A percentile compares a stretch with the other conserved stretches of the same genome.
Evolutionary conservation across 306 rosid species (phyloP).

Genomic region (Sesbania bispinosa): DNA sequence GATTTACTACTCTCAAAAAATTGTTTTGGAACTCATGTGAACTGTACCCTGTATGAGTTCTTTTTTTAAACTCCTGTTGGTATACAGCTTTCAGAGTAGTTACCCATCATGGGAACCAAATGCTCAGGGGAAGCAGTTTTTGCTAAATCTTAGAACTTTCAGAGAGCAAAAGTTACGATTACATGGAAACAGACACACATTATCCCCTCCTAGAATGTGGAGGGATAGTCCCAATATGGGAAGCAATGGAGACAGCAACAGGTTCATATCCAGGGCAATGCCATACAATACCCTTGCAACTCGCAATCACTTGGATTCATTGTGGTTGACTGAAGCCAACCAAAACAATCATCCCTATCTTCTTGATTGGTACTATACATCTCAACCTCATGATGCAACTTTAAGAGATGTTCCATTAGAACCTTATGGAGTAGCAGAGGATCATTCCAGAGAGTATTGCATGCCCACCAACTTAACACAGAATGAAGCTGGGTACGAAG

Average conservation of each 20-base stretch:
- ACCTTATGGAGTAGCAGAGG: slow-evolving; percentile 39
- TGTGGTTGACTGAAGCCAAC: slow-evolving; percentile 56
- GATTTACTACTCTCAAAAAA: not conserved
- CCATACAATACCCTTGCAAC: slow-evolving; percentile 32
- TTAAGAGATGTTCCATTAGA: slow-evolving; percentile 31
- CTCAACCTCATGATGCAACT: slow-evolving; percentile 33
- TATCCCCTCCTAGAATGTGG: slow-evolving; percentile 50
- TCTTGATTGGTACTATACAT: slow-evolving; percentile 83
- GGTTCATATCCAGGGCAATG: slow-evolving; percentile 42
- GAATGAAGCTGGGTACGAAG: slow-evolving; percentile 39
- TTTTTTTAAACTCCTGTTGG: slow-evolving; percentile 16
- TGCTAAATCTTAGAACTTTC: slow-evolving; percentile 59
- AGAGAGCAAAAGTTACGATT: slow-evolving; percentile 54
- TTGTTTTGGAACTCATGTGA: slow-evolving; percentile 3
- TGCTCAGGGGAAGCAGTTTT: slow-evolving; percentile 60
- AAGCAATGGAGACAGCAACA: slow-evolving; percentile 42
- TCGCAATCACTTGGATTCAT: slow-evolving; percentile 51
- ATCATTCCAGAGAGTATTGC: slow-evolving; percentile 43
- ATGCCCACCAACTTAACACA: slow-evolving; percentile 41
- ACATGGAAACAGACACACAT: slow-evolving; percentile 31
- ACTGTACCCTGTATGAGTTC: not conserved
- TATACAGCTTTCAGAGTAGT: slow-evolving; percentile 73
- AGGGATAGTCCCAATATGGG: slow-evolving; percentile 41
- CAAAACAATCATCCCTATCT: slow-evolving; percentile 64
- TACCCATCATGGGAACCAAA: slow-evolving; percentile 84